Base-by-base conservation (phyloP, 2,329 filamentous ascomycete genomes). In the Seiridium cupressi region DNA sequence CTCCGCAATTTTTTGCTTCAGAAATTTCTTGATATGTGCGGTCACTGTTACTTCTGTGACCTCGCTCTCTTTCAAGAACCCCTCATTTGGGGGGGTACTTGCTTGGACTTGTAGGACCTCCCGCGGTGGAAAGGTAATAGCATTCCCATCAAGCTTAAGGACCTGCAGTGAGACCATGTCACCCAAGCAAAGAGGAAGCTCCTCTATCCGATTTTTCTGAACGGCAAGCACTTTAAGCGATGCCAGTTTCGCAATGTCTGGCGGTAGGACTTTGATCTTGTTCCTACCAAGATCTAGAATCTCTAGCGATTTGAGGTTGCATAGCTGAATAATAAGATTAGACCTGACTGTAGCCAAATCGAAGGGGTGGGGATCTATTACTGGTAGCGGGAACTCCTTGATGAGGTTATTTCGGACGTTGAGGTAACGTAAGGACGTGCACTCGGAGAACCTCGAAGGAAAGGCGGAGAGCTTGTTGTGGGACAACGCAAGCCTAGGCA, bases 201-300 rank as follows among this genome's bases (percentile, higher is more conserved):
- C 89, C 64, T 92, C 88, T 67, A 98, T 92, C 61, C 89, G 86
- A 73, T 97, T 97, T 71, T 91, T 91, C 66, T 91, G 90, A 42
- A 97, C 84, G 2, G 93, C 93, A 58, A 98, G 81, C 13, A 97
- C 93, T 71, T 96, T 96, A 64, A 98, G 79, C 1, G 92, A 96
- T 4, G 88, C 89, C 68, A 98, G 81, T 70, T 88, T 92, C 62
- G 85, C 86, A 63, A 97, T 91, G 58, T 93, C 90, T 51, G 89
- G 85, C 0, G 94, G 93, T 2, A 98, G 83, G 8, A 84, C 79
- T 53, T 84, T 85, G 62, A 98, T 87, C 73, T 90, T 92, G 73
- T 98, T 98, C 68, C 91, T 87, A 72, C 93, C 93, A 58, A 98
- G 83, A 76, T 98, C 94, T 62, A 98, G 84, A 61, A 97, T 97